Base-by-base conservation (phyloP, 2,329 filamentous ascomycete genomes). In the Calonectria pseudoreteaudii region DNA sequence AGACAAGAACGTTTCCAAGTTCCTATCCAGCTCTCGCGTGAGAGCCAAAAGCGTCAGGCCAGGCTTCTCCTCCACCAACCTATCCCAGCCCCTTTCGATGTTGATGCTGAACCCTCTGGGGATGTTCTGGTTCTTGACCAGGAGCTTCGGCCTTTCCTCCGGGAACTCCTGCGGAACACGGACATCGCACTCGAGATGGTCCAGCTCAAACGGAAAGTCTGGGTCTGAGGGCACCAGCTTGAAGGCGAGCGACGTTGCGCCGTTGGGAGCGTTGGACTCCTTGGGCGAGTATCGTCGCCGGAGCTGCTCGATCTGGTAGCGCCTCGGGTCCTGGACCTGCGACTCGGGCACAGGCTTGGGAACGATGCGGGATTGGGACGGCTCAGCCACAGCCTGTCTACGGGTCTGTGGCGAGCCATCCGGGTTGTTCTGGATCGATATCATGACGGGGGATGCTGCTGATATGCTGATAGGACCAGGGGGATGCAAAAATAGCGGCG, bases 151-250 rank as follows among this genome's bases (percentile, higher is more conserved):
- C 34, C 85, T 85, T 52, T 85, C 83, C 49, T 85, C 84, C 23
- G 94, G 94, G 83, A 94, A 96, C 23, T 84, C 84, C 13, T 81
- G 82, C 2, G 94, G 94, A 26, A 97, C 88, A 66, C 86, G 88
- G 47, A 97, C 85, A 53, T 91, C 87, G 81, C 94, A 96, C 50
- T 94, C 88, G 38, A 97, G 86, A 49, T 89, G 86, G 31, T 91
- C 89, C 80, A 96, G 86, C 74, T 95, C 93, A 83, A 94, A 96
- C 0, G 94, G 93, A 79, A 97, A 96, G 80, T 97, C 94, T 0
- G 94, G 94, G 81, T 97, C 94, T 8, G 94, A 95, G 7, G 94
- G 94, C 16, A 85, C 85, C 74, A 97, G 85, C 66, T 87, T 90
- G 83, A 96, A 94, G 13, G 87, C 84, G 49, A 96, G 84, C 20